Base-by-base conservation (phyloP, 768 basidiomycete species). In the Mycena leptocephala region DNA sequence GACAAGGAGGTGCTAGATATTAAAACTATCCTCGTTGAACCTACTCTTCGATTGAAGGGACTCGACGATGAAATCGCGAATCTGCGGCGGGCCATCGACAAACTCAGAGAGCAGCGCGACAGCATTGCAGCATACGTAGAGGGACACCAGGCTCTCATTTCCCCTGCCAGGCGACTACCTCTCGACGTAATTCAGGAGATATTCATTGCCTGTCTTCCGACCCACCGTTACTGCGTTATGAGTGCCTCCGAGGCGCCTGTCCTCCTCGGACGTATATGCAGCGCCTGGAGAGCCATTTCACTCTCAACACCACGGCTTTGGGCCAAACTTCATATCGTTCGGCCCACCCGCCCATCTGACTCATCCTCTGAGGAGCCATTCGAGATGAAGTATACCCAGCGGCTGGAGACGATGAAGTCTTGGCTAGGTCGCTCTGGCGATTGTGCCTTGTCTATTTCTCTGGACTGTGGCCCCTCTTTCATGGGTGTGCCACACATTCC, bases 271-370 rank as follows among this genome's bases (percentile, higher is more conserved):
- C 76, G 72, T 22, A 41, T 77, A 16, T 76, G 76, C 37, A 65
- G 75, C 43, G 41, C 55, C 5, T 76, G 75, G 70, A 53, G 75
- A 20, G 14, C 43, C 8, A 59, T 76, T 0, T 46, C 71, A 1
- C 65, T 61, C 28, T 58, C 70, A 9, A 72, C 70, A 20, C 75
- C 76, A 1, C 64, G 66, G 6, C 61, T 77, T 51, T 77, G 76
- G 30, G 48, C 59, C 16, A 35, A 30, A 16, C 59, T 70, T 24
- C 74, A 75, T 22, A 30, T 75, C 18, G 62, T 48, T 13, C 39
- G 62, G n/a, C 61, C 35, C 16, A 16, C 8, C 3, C 9, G 16
- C 28, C 18, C 20, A 10, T n/a, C n/a, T n/a, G n/a, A n/a, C n/a
- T n/a, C n/a, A n/a, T n/a, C n/a, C n/a, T 1, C 28, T 39, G 2